Percentiles rank a stretch among this genome's conserved stretches.
phyloP scores from a whole-genome alignment of 2,329 filamentous ascomycete species.

The Cercospora brassicicola region DNA sequence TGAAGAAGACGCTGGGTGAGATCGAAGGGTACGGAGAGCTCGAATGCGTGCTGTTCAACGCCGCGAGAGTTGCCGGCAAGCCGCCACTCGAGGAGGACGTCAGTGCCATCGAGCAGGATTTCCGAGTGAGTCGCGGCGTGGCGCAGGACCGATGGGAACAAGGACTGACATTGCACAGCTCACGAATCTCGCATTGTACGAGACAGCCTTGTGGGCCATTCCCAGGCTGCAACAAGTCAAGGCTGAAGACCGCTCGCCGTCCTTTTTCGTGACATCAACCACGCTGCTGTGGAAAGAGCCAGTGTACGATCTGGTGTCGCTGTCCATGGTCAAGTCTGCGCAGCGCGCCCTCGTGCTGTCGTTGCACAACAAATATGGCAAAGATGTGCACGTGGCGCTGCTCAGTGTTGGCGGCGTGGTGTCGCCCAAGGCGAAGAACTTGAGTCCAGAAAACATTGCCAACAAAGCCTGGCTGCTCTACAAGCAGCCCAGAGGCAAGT shows the following conservation, averaged over 20 bases:
- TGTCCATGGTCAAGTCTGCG: constrained; percentile 54
- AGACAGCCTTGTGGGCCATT: constrained; percentile 50
- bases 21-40: constrained; percentile 47
- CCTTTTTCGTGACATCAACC: constrained; percentile 53
- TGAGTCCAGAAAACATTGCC: constrained; percentile 52
- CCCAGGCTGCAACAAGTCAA: constrained; percentile 44
- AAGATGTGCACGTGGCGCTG: constrained; percentile 51
- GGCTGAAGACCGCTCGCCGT: constrained; percentile 42
- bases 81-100: constrained; percentile 46
- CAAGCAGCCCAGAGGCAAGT: constrained; percentile 41
- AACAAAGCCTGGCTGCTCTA: constrained; percentile 49
- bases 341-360: constrained; percentile 54
- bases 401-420: constrained; percentile 51
- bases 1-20: constrained; percentile 45
- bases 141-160: neutral
- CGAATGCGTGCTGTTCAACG: constrained; percentile 56
- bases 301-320: constrained; percentile 49
- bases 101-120: constrained; percentile 52
- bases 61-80: constrained; percentile 50
- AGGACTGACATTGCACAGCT: constrained; percentile 38
- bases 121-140: constrained; percentile 44
- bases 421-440: constrained; percentile 41
- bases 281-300: constrained; percentile 50
- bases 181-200: constrained; percentile 52
- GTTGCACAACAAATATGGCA: constrained; percentile 44